Conservation (phyloP, 225 moss, liverwort and hornwort genomes). For the Asterella californica region DNA sequence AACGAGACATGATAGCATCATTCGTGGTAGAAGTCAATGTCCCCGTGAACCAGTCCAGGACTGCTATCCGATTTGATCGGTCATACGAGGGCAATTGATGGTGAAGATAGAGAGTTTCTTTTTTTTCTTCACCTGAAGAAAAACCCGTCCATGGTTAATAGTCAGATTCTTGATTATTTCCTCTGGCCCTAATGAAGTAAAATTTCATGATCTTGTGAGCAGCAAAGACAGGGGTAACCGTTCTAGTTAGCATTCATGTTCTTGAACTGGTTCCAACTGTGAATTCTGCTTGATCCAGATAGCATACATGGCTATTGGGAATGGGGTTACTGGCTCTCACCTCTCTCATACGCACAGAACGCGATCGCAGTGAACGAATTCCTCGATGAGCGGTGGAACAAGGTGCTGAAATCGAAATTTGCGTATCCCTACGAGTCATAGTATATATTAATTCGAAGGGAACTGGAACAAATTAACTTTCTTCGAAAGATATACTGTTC, state of each 20-base stretch:
- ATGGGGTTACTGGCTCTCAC: constrained; percentile 50
- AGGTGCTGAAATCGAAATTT: background rate
- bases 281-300: constrained; percentile 19
- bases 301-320: constrained; percentile 35
- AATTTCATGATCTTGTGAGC: no score
- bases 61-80: no score
- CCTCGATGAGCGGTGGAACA: constrained; percentile 29
- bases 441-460: background rate
- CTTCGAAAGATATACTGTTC: no score
- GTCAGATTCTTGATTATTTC: background rate
- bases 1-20: no score
- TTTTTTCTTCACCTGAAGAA: no score
- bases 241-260: background rate
- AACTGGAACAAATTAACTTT: no score
- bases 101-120: no score
- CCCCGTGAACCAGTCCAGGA: no score
- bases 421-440: background rate
- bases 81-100: no score
- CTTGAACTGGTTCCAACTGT: background rate
- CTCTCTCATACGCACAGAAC: constrained; percentile 44
- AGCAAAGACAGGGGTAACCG: no score
- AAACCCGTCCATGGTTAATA: no score
- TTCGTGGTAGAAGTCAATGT: no score
- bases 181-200: background rate
- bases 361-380: constrained; percentile 42